These are phyloP conservation scores for Striga hermonthica DNA, from an alignment of 305 asterid genomes.

Conservation along the genomic window DNA sequence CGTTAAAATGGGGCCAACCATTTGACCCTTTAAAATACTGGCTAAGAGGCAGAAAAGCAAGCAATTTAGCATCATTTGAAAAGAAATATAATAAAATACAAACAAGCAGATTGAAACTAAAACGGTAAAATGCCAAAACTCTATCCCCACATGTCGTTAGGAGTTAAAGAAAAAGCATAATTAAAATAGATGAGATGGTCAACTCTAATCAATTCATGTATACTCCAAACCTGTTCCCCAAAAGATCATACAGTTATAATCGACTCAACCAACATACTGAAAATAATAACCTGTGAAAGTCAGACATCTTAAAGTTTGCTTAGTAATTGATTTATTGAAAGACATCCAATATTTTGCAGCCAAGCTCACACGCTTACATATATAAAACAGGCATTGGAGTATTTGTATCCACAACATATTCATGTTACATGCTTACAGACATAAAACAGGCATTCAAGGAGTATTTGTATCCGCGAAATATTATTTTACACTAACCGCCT, in stretches of 20 bases:
- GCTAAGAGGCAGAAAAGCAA: not conserved
- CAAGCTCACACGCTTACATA: not conserved
- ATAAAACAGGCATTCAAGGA: no score
- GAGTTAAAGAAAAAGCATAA: no score
- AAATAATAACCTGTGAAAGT: not conserved
- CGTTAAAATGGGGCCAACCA: constrained; percentile 8
- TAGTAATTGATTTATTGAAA: no score
- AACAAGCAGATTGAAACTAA: constrained; percentile 3
- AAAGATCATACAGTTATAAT: not conserved
- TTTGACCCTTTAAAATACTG: constrained; percentile 2
- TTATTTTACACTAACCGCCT: constrained; percentile 66
- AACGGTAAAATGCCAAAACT: not conserved
- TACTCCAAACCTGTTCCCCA: not conserved
- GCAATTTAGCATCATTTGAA: not conserved
- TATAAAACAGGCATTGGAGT: constrained; percentile 7
- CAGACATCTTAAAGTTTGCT: not conserved
- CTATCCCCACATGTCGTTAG: no score
- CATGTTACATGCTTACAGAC: no score
- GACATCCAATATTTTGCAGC: no score
- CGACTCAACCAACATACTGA: not conserved
- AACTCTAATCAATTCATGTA: no score
- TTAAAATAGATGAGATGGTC: no score
- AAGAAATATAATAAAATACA: not conserved
- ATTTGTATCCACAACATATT: constrained; percentile 18
- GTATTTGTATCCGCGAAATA: no score